A percentile compares a stretch with the other conserved stretches of the same genome.
Conservation (phyloP, 352 stramenopile species). For the Pythium aphanidermatum region DNA sequence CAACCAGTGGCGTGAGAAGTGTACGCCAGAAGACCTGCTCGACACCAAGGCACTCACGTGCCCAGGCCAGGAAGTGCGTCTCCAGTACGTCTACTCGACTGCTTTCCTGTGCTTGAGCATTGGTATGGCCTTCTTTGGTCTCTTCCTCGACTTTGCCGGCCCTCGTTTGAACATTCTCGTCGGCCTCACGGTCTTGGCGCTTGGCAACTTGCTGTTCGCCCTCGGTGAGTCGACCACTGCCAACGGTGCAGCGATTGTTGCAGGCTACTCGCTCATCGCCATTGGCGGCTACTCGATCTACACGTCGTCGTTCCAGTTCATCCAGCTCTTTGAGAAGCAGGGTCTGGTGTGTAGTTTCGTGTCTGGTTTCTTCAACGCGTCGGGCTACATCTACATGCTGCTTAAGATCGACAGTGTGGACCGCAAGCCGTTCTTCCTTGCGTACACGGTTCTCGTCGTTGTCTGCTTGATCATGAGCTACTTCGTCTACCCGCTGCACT, state of each 20-base stretch:
- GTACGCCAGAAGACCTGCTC: conserved; percentile 7
- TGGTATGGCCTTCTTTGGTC: conserved; percentile 36
- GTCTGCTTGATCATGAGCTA: conserved; percentile 17
- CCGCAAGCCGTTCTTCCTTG: conserved; percentile 31
- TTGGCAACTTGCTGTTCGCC: conserved; percentile 37
- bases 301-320: conserved; percentile 43
- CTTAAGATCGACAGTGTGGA: conserved; percentile 35
- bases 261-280: conserved; percentile 32
- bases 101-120: conserved; percentile 40
- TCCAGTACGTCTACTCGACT: conserved; percentile 52
- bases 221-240: conserved; percentile 27
- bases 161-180: conserved; percentile 28
- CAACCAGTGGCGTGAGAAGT: conserved; percentile 39
- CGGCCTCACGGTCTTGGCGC: conserved; percentile 32
- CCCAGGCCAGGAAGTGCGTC: conserved; percentile 32
- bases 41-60: conserved; percentile 17
- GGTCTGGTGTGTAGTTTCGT: conserved; percentile 35
- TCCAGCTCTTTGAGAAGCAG: conserved; percentile 37
- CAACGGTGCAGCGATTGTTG: conserved; percentile 34
- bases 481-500: conserved; percentile 23
- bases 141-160: conserved; percentile 39
- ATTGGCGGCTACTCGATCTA: conserved; percentile 40
- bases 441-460: conserved; percentile 26
- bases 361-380: conserved; percentile 46
- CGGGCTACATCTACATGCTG: conserved; percentile 44